Conservation (phyloP, 2,329 filamentous ascomycete genomes). For the Knufia petricola region DNA sequence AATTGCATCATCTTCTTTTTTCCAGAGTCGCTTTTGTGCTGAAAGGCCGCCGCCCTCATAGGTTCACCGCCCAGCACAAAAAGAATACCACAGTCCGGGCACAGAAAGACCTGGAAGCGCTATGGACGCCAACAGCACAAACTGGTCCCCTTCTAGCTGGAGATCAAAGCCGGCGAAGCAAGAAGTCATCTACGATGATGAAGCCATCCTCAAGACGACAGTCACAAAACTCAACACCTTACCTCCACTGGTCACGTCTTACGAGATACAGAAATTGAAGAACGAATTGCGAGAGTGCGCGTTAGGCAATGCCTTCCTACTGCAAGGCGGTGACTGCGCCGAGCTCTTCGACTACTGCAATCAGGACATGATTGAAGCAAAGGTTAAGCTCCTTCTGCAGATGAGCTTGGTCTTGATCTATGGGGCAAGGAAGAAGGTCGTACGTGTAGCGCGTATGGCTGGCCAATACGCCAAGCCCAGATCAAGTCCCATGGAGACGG, state of each 20-base stretch:
- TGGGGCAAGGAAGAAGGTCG: constrained; percentile 68
- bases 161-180: constrained; percentile 37
- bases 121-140: constrained; percentile 5
- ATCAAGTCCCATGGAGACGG: constrained; percentile 73
- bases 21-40: too few species aligned
- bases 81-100: neutral
- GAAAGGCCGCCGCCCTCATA: too few species aligned
- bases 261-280: constrained; percentile 65
- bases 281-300: constrained; percentile 75
- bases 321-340: constrained; percentile 91
- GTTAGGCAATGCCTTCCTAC: constrained; percentile 78
- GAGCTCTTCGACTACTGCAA: constrained; percentile 97
- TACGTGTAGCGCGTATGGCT: constrained; percentile 90
- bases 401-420: constrained; percentile 96
- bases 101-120: neutral
- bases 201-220: constrained; percentile 30
- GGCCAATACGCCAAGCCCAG: constrained; percentile 96
- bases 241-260: constrained; percentile 39
- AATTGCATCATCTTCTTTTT: too few species aligned
- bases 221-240: constrained; percentile 35
- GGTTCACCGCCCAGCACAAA: too few species aligned
- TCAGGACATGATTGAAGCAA: constrained; percentile 79
- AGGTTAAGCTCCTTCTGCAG: constrained; percentile 91
- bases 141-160: constrained; percentile 30
- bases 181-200: constrained; percentile 39